Base-by-base conservation (phyloP, 305 asterid species). In the Solanum hybrid region DNA sequence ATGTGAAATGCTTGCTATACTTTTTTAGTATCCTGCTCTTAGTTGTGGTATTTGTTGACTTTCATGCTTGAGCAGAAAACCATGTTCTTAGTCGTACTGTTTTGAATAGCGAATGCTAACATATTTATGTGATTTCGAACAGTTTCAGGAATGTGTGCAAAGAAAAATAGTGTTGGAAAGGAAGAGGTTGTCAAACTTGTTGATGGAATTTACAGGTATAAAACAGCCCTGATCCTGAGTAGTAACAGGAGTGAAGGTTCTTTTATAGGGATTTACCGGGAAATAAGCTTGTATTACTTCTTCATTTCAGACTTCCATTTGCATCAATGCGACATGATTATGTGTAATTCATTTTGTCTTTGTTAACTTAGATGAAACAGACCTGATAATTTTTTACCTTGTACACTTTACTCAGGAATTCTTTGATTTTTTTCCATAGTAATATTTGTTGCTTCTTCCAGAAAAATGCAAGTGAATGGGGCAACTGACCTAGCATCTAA, bases 401-500 rank as follows among this genome's bases (percentile, higher is more conserved):
- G 86, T 81, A 81, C 10, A 42, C 37, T 27, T 42, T 82, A 27
- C 72, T 29, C 87, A 0, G 73, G 29, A 20, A 51, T 29, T 46
- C 8, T 46, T 84, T 51, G 12, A 56, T 2, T 20, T 11, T 84
- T 51, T 20, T 27, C 0, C 10, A 10, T 81, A 40, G 37, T 87
- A 81, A 87, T 80, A 22, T 78, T 46, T 80, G 89, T 90, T 90
- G 88, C 89, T 91, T 71, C 90, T 89, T 90, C 87, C 94, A 98
- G 99, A 88, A 98, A 96, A 93, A 95, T 97, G 98, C 97, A 95
- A 94, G 96, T 90, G 87, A 92, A 94, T 84, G 99, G 99, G 85
- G 94, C 97, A 20, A 90, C 95, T 79, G 98, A 95, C 88, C 93
- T 94, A 85, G 94, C 98, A 88, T 92, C 99, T 82, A 96, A 94